Conservation (phyloP, 1,139 yeast genomes). For the Yamadazyma sp. region DNA sequence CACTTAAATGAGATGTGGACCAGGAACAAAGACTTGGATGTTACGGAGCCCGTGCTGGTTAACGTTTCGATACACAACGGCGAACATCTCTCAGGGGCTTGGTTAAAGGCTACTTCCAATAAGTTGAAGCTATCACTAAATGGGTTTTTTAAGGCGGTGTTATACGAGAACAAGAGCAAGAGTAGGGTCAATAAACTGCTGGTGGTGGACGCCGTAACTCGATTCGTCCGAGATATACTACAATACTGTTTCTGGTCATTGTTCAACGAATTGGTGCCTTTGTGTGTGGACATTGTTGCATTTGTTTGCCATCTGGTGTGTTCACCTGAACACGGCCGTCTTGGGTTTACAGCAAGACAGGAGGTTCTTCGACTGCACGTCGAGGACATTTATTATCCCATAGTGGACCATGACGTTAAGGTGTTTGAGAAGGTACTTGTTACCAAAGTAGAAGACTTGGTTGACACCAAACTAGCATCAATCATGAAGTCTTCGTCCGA, state of each 20-base stretch:
- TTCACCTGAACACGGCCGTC: conserved; percentile 16
- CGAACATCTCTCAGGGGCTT: conserved; percentile 38
- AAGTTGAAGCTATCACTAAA: conserved; percentile 55
- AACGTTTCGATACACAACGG: conserved; percentile 7
- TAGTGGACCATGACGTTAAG: conserved; percentile 2
- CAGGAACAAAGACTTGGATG: conserved; percentile 6
- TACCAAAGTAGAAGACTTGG: conserved; percentile 25
- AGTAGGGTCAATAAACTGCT: conserved; percentile 25
- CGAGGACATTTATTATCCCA: conserved; percentile 3
- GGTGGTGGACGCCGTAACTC: conserved; percentile 22
- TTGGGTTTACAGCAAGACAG: conserved; percentile 13
- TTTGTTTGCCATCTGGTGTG: conserved; percentile 15
- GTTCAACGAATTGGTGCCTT: conserved; percentile 32
- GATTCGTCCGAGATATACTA: conserved; percentile 24
- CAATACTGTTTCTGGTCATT: conserved; percentile 33
- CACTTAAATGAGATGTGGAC: conserved; percentile 23
- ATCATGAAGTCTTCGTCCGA: conserved; percentile 31
- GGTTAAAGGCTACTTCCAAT: conserved; percentile 65
- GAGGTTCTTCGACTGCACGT: conserved; percentile 8
- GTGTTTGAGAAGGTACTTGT: conserved; percentile 15
- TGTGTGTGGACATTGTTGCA: conserved; percentile 32
- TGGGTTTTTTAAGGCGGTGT: conserved; percentile 27
- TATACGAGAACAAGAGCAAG: conserved; percentile 16
- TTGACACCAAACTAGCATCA: conserved; percentile 23
- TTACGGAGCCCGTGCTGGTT: conserved; percentile 10